These are phyloP conservation scores for Aspergillus incahuasiensis DNA, from an alignment of 495 filamentous ascomycete species.

Conservation along the genomic window DNA sequence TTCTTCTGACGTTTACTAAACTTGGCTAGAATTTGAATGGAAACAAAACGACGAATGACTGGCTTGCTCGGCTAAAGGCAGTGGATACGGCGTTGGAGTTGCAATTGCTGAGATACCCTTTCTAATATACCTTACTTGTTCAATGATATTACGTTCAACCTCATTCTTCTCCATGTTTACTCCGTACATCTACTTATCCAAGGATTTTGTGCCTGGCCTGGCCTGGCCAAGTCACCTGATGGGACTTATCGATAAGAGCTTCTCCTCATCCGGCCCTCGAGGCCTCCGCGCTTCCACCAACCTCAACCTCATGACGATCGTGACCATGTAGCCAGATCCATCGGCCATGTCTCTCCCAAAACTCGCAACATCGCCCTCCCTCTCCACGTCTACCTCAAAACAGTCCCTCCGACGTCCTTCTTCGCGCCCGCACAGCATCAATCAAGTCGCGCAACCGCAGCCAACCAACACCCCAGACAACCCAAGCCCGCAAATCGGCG, in stretches of 20 bases:
- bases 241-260: conserved; percentile 6
- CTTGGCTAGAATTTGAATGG: conserved; percentile 65
- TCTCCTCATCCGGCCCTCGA: not conserved
- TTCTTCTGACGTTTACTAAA: conserved; percentile 17
- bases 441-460: conserved; percentile 10
- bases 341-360: conserved; percentile 38
- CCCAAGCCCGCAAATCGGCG: conserved; percentile 7
- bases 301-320: conserved; percentile 21
- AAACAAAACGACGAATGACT: conserved; percentile 40
- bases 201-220: not conserved
- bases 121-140: not conserved
- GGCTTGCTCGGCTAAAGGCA: not conserved
- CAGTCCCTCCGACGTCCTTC: conserved; percentile 22
- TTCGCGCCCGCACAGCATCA: conserved; percentile 22
- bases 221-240: conserved; percentile 5
- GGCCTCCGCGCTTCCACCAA: conserved; percentile 2
- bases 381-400: conserved; percentile 29
- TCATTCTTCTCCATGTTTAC: too few species aligned
- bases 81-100: conserved; percentile 12
- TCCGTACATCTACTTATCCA: not conserved
- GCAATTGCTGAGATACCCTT: conserved; percentile 18
- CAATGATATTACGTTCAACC: not conserved
- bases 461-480: conserved; percentile 13
- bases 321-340: conserved; percentile 30
- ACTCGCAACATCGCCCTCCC: conserved; percentile 19